Conservation (phyloP, 2,329 filamentous ascomycete genomes). For the Stemphylium lycopersici region DNA sequence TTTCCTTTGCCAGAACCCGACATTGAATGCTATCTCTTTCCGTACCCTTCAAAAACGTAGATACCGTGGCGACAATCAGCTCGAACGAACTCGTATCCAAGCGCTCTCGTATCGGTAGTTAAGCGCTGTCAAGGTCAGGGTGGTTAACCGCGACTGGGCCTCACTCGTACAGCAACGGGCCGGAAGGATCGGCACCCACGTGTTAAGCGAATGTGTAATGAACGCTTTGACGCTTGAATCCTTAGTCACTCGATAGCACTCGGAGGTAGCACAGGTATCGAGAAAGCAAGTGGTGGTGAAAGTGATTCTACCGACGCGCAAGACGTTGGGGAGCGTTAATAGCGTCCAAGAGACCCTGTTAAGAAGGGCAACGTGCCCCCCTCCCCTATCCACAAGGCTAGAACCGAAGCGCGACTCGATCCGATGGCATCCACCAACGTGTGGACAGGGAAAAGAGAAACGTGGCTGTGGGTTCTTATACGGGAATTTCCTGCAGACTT, state of each 20-base stretch:
- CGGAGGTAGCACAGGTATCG: neutral
- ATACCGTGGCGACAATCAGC: too few species aligned
- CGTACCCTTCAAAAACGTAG: neutral
- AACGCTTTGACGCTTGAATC: neutral
- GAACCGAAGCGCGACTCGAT: slow-evolving; percentile 4
- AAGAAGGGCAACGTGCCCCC: neutral
- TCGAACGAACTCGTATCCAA: neutral
- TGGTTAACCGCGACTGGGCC: slow-evolving; percentile 6
- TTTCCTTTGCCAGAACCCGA: slow-evolving; percentile 4
- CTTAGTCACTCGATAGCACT: neutral
- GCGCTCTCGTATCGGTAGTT: neutral
- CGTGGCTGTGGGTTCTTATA: slow-evolving; percentile 7
- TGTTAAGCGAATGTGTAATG: slow-evolving; percentile 6
- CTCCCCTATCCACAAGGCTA: neutral
- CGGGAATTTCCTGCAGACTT: neutral
- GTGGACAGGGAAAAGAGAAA: neutral
- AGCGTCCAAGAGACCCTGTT: neutral
- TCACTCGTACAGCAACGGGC: slow-evolving; percentile 5
- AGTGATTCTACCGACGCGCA: neutral
- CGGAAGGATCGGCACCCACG: neutral
- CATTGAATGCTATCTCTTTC: neutral
- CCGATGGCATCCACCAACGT: neutral
- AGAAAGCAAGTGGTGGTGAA: neutral
- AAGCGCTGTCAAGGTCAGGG: neutral
- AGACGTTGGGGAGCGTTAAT: neutral